Evolutionary conservation across 176 grass and related monocot species (phyloP), one percentile per base, ranked within the genome.

Genomic region (Zoysia japonica): DNA sequence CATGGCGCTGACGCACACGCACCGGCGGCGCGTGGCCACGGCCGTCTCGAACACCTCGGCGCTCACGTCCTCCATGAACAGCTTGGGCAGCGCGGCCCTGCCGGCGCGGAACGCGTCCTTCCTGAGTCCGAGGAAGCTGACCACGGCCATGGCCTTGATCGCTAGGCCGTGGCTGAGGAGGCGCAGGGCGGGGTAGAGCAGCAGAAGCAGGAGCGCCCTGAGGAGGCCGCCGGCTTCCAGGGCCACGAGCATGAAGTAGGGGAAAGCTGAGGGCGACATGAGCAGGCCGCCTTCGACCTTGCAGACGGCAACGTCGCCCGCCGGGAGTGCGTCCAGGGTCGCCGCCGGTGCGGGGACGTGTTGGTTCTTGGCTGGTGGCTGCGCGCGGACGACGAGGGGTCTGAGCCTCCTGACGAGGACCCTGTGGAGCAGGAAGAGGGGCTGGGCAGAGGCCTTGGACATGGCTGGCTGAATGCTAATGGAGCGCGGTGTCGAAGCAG

Each of bases 171-270:
- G 71, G 54, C 55, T 50, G 62, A 88, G 73, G 7, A 85, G 43
- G 69, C 80, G 85, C 19, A 94, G 38, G 20, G 79, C 64, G 8
- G 94, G 94, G 79, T 84, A 94, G 42, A 92, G 65, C 15, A 90
- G 76, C 4, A 97, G 68, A 0, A 97, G 85, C 3, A 94, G 41
- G 40, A 97, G 77, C 15, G 81, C 91, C 1, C 94, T 77, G 45
- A 90, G 63, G 12, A 92, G 68, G 8, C 91, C 83, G 1, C 94
- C 91, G 3, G 76, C 91, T 57, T 97, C 94, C 39, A 97, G 77
- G 6, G 91, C 94, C 3, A 92, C 87, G 39, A 97, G 91, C 94
- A 97, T 97, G 87, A 97, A 97, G 83, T 92, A 97, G 1, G 94
- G 89, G 81, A 97, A 97, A 44, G 69, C 44, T 19, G 85, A 84